A percentile compares a stretch with the other conserved stretches of the same genome.
These are phyloP conservation scores for Lactarius quietus DNA, from an alignment of 768 basidiomycete genomes.

Conservation along the genomic window DNA sequence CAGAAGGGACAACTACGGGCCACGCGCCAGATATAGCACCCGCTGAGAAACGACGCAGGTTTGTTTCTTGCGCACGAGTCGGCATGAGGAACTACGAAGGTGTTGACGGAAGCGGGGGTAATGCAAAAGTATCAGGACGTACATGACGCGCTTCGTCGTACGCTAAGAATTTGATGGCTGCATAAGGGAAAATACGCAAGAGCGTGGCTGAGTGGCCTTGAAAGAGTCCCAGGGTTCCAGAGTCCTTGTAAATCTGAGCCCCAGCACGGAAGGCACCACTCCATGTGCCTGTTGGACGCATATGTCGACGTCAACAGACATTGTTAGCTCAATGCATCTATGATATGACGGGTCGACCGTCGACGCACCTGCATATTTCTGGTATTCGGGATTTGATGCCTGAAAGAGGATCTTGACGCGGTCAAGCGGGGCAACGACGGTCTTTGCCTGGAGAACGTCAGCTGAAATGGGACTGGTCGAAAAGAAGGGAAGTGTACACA, in stretches of 20 bases:
- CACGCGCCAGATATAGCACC: conserved; percentile 81
- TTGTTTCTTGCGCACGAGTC: conserved; percentile 71
- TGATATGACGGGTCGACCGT: too few relatives aligned
- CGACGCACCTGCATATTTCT: conserved; percentile 81
- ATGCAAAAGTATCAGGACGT: conserved; percentile 28
- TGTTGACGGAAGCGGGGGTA: neutral
- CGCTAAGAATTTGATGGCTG: conserved; percentile 94
- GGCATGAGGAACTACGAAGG: conserved; percentile 78
- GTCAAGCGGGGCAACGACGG: conserved; percentile 97
- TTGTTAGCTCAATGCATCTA: neutral
- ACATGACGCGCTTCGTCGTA: conserved; percentile 88
- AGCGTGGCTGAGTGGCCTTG: conserved; percentile 97
- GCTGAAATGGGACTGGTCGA: too few relatives aligned
- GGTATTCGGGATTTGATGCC: conserved; percentile 91
- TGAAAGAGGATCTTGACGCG: conserved; percentile 99
- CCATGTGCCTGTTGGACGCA: too few relatives aligned
- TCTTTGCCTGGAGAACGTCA: too few relatives aligned
- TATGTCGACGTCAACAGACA: neutral
- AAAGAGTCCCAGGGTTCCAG: too few relatives aligned
- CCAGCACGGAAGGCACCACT: too few relatives aligned
- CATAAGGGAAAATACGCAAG: conserved; percentile 80
- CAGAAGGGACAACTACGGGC: neutral
- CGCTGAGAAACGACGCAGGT: conserved; percentile 73
- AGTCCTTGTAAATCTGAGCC: too few relatives aligned
- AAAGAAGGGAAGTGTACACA: conserved; percentile 42